phyloP scores from a whole-genome alignment of 495 filamentous ascomycete species.

The Schizothecium vesticola region DNA sequence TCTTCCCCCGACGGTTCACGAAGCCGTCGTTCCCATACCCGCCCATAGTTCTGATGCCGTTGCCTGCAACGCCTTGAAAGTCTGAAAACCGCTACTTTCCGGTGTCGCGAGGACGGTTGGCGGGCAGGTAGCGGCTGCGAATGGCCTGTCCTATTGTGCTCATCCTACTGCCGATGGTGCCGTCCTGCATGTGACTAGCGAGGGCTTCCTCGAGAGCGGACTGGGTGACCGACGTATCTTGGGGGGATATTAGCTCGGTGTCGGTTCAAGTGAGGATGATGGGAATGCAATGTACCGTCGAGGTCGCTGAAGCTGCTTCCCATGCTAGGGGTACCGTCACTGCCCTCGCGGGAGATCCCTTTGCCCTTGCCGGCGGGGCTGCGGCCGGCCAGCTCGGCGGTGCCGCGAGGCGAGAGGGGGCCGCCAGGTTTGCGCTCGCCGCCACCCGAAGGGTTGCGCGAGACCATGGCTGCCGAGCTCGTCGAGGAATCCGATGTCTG shows the following conservation, averaged over 20 bases:
- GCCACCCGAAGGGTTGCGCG: neutral
- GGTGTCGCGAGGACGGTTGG: constrained; percentile 15
- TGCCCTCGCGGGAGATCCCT: constrained; percentile 57
- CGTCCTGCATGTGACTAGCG: constrained; percentile 83
- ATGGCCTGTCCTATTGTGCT: constrained; percentile 65
- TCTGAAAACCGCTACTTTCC: neutral
- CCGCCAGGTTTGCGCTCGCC: constrained; percentile 9
- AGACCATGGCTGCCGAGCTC: constrained; percentile 50
- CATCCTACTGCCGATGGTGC: constrained; percentile 71
- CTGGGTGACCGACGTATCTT: constrained; percentile 90
- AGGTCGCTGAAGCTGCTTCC: constrained; percentile 96
- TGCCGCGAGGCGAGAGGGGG: constrained; percentile 48
- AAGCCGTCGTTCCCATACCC: neutral
- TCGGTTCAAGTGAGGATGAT: neutral
- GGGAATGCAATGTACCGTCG: constrained; percentile 63
- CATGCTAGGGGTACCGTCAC: constrained; percentile 91
- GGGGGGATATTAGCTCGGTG: neutral
- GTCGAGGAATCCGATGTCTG: constrained; percentile 56
- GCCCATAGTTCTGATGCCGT: neutral
- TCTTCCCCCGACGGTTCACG: neutral
- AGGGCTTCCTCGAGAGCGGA: constrained; percentile 92
- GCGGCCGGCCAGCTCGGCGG: constrained; percentile 51
- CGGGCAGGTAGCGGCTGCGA: constrained; percentile 39
- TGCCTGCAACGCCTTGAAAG: neutral
- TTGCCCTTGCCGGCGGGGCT: constrained; percentile 47